phyloP scores from a whole-genome alignment of 2,329 filamentous ascomycete species.

The Fusarium nelsonii region DNA sequence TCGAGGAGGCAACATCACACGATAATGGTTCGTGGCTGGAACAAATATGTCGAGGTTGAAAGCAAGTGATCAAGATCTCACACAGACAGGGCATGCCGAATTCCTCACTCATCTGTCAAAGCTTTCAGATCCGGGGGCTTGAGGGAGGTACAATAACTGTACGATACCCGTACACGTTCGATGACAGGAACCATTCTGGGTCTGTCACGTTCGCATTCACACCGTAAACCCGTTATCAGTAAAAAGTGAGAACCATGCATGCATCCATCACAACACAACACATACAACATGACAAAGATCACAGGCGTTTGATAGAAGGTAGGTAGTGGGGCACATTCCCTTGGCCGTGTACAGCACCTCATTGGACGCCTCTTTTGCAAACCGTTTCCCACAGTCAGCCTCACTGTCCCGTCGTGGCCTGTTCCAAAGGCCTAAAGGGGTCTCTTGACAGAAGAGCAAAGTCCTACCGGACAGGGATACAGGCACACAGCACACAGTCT shows the following conservation, averaged over 20 bases:
- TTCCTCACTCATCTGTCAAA: constrained; percentile 9
- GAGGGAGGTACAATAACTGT: constrained; percentile 17
- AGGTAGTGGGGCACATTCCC: constrained; percentile 41
- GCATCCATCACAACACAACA: constrained; percentile 30
- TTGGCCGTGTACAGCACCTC: constrained; percentile 9
- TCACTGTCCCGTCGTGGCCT: constrained; percentile 45
- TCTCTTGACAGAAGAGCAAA: constrained; percentile 34
- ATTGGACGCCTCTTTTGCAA: constrained; percentile 45
- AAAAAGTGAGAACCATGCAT: constrained; percentile 25
- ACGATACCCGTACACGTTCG: constrained; percentile 23
- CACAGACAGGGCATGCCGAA: neutral
- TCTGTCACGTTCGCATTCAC: constrained; percentile 18
- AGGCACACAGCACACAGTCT: constrained; percentile 23
- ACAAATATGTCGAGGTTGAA: neutral
- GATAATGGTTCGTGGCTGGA: constrained; percentile 23
- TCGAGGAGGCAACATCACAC: constrained; percentile 16
- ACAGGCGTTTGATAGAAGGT: constrained; percentile 23
- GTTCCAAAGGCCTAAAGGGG: constrained; percentile 25
- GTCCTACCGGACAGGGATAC: constrained; percentile 30
- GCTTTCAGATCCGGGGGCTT: constrained; percentile 13
- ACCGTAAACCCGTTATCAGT: constrained; percentile 30
- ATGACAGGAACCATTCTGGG: constrained; percentile 21
- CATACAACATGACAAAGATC: constrained; percentile 26
- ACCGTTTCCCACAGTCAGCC: constrained; percentile 44
- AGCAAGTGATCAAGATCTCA: constrained; percentile 22